These are phyloP conservation scores for Massarina eburnea DNA, from an alignment of 2,329 filamentous ascomycete genomes.

Conservation along the genomic window DNA sequence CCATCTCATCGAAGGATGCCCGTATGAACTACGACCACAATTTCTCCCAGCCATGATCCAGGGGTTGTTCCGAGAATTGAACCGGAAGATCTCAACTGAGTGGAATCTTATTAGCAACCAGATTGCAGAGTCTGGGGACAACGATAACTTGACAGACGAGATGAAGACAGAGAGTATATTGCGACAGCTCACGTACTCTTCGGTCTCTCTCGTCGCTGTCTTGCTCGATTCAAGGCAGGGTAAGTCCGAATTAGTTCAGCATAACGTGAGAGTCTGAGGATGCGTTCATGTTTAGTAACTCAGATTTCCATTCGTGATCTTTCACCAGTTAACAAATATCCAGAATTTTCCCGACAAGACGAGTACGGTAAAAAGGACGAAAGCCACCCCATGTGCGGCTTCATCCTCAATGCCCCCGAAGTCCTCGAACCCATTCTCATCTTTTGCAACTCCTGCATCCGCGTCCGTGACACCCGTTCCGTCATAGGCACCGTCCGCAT, in stretches of 20 bases:
- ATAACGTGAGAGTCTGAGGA: not conserved
- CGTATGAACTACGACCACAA: conserved; percentile 70
- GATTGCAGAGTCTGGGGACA: conserved; percentile 66
- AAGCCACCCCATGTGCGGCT: conserved; percentile 71
- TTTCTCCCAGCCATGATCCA: conserved; percentile 85
- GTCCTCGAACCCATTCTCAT: conserved; percentile 87
- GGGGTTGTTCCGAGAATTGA: conserved; percentile 81
- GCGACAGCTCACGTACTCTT: conserved; percentile 86
- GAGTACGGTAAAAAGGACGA: conserved; percentile 43
- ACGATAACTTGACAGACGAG: conserved; percentile 80
- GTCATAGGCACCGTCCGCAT: conserved; percentile 83
- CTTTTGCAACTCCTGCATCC: conserved; percentile 87
- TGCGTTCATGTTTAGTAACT: not conserved
- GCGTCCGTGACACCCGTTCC: conserved; percentile 86
- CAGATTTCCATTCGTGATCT: not conserved
- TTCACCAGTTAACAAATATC: conserved; percentile 1
- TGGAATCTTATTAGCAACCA: conserved; percentile 71
- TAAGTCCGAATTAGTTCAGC: conserved; percentile 18
- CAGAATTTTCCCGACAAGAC: conserved; percentile 35
- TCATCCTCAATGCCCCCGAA: conserved; percentile 74
- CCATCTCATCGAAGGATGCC: conserved; percentile 89
- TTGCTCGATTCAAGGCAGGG: conserved; percentile 70
- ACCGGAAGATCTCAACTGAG: conserved; percentile 81
- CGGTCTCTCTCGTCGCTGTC: conserved; percentile 87
- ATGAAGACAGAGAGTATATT: conserved; percentile 98